Base-by-base conservation (phyloP, 2,329 filamentous ascomycete genomes). In the Alternaria gaisen region DNA sequence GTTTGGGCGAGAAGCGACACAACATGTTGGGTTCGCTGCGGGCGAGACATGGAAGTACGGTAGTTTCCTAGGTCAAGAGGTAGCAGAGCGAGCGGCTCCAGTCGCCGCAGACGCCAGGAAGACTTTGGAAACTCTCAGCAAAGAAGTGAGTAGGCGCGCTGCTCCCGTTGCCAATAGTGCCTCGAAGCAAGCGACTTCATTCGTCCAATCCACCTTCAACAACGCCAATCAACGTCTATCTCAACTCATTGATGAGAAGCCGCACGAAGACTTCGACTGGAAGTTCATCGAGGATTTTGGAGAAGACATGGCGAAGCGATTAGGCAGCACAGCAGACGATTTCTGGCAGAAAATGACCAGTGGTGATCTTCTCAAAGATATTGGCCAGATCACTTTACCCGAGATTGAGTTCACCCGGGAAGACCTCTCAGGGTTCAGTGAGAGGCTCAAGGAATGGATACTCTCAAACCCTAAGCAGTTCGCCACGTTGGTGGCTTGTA, bases 401-500 rank as follows among this genome's bases (percentile, higher is more conserved):
- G 12, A 12, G 14, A 34, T 34, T 14, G 1, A 34, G 0, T 34
- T 34, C 12, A 34, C 12, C 14, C 12, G 2, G 12, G 14, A 34
- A 34, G 32, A 34, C 32, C 1, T 34, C 32, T 34, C 32, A 34
- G 32, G 32, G 0, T 34, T 34, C 32, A 34, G 32, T 5, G 32
- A 34, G 32, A 34, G 14, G 11, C 11, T 34, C 32, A 34, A 34
- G 1, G 32, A 34, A 16, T 34, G 32, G 32, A 34, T 34, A 0
- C 11, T 34, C 12, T 34, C 0, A 0, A 34, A 34, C 0, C 12
- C 1, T 7, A 0, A 16, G 14, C 32, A 0, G 12, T 34, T 34
- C 32, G 7, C 0, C 1, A 0, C 32, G 12, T 16, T 34, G 32
- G 1, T 34, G 12, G 32, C 32, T 16, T 34, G 32, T 11, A 34